Base-by-base conservation (phyloP, 192 early-diverging fungal species). In the Coemansia sp. region DNA sequence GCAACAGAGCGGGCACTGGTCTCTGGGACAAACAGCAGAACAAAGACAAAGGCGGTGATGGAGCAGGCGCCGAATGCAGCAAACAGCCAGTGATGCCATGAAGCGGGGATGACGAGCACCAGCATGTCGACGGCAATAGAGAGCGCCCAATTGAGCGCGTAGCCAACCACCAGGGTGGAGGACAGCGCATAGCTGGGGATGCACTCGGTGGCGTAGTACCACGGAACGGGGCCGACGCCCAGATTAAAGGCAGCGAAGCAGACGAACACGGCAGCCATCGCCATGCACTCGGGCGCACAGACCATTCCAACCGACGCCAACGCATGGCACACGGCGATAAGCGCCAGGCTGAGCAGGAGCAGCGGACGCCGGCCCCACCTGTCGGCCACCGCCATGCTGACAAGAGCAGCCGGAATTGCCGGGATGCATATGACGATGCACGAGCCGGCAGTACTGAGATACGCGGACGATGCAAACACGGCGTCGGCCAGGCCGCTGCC, bases 211-310 rank as follows among this genome's bases (percentile, higher is more conserved):
- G 89, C 74, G 56, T 91, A 80, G 62, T 93, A 74, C 91, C 92
- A 94, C 8, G 94, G 90, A 50, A 93, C 90, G 3, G 87, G 85
- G n/a, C 91, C 92, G 8, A 91, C 57, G 38, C 92, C 92, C 53
- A 93, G 70, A 50, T 90, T 89, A 73, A 92, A 93, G 43, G 77
- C 68, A 58, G 86, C 87, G 50, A 87, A 90, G 80, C 88, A 92
- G 39, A 89, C 61, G 68, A 92, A 89, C 48, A 92, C 84, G 0
- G 79, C 70, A 0, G 83, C 82, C 53, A 88, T 80, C 16, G 89
- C 83, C 63, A 91, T 70, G 38, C 73, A 70, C 58, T 73, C 73
- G n/a, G 83, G 58, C 9, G 76, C 71, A 32, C 72, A 75, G 61
- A 86, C 79, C 37, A 85, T 53, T 16, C 89, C 91, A 23, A 86